Conservation (phyloP, 352 stramenopile genomes). For the Phytophthora sp. region DNA sequence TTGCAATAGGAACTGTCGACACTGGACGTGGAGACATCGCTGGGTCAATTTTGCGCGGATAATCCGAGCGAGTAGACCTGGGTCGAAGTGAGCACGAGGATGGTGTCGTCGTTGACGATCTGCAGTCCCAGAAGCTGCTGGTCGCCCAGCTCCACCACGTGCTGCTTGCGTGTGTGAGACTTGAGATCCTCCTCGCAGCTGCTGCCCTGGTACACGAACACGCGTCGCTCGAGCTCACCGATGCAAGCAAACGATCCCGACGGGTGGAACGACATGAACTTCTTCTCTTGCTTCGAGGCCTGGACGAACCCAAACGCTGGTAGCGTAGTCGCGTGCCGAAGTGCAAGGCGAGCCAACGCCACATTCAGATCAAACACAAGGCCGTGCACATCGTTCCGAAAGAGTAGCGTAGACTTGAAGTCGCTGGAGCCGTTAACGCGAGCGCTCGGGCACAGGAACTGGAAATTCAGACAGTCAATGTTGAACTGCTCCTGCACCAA, state of each 20-base stretch:
- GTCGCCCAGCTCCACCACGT: constrained; percentile 74
- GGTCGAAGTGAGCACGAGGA: constrained; percentile 63
- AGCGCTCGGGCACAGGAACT: constrained; percentile 57
- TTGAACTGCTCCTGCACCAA: constrained; percentile 51
- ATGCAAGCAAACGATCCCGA: constrained; percentile 66
- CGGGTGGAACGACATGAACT: constrained; percentile 74
- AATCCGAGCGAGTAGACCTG: constrained; percentile 48
- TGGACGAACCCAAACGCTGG: constrained; percentile 87
- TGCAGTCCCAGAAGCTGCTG: constrained; percentile 68
- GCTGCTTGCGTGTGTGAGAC: constrained; percentile 62
- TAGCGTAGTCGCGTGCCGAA: constrained; percentile 62
- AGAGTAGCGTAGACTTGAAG: constrained; percentile 55
- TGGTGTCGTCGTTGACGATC: constrained; percentile 42
- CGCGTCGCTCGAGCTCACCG: constrained; percentile 76
- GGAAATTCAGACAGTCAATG: constrained; percentile 75
- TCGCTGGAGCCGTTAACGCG: constrained; percentile 15
- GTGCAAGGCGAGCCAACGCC: constrained; percentile 20
- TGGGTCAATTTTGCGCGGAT: constrained; percentile 1
- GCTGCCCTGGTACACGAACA: constrained; percentile 76
- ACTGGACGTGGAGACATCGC: not conserved
- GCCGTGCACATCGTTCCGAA: constrained; percentile 84
- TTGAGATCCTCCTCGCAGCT: constrained; percentile 31
- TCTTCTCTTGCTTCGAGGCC: constrained; percentile 89
- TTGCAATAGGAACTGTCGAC: too few species aligned
- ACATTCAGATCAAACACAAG: constrained; percentile 62